A percentile compares a stretch with the other conserved stretches of the same genome.
phyloP scores from a whole-genome alignment of 2,329 filamentous ascomycete species.

The Cladophialophora bantiana region DNA sequence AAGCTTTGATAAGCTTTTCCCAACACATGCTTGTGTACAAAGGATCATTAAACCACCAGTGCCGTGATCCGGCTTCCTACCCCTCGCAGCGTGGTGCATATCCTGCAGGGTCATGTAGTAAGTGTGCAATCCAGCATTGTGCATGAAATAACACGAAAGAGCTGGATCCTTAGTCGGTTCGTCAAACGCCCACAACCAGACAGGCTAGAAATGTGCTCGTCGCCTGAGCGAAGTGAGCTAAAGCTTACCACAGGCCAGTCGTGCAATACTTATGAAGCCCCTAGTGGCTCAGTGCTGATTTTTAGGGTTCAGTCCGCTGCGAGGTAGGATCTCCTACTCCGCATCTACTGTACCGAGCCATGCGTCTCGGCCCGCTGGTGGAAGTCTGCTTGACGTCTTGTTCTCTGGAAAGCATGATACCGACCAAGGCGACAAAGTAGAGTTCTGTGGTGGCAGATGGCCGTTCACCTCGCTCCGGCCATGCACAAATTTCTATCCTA shows the following conservation, averaged over 20 bases:
- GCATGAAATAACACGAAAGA: neutral
- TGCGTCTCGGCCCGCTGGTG: neutral
- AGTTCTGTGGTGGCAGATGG: neutral
- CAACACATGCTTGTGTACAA: too few relatives aligned
- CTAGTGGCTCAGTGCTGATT: neutral
- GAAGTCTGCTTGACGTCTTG: neutral
- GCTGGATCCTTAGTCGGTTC: neutral
- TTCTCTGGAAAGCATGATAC: neutral
- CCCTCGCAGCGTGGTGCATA: neutral
- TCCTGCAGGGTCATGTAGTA: neutral
- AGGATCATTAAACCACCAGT: neutral
- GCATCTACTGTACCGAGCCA: neutral
- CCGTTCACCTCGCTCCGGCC: neutral
- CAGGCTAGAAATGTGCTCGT: neutral
- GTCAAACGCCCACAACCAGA: too few relatives aligned
- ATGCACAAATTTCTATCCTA: neutral
- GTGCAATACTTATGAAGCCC: neutral
- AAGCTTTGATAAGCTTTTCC: too few relatives aligned
- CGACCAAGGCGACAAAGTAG: neutral
- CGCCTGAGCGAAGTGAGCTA: neutral
- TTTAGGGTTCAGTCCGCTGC: neutral
- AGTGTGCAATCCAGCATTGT: neutral
- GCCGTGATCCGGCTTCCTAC: neutral
- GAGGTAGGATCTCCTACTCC: neutral
- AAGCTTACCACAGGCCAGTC: neutral